phyloP scores from a whole-genome alignment of 2,329 filamentous ascomycete genomes.

The Calonectria montana region DNA sequence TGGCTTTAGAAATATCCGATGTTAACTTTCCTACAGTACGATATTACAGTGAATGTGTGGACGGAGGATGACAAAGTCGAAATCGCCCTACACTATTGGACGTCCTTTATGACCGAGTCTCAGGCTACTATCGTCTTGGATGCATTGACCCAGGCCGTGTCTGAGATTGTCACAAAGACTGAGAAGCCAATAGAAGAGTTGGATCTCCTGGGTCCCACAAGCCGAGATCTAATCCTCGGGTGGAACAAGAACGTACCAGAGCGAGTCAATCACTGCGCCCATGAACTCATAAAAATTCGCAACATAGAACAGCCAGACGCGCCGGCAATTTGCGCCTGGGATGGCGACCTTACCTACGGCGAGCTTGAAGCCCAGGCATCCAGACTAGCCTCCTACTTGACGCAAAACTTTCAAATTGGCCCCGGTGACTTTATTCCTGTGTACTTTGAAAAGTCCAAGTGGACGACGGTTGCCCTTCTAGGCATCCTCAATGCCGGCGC shows the following conservation, averaged over 20 bases:
- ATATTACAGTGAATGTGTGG: constrained; percentile 37
- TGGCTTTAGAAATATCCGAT: constrained; percentile 22
- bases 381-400: neutral
- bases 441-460: neutral
- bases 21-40: neutral
- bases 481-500: neutral
- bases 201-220: constrained; percentile 26
- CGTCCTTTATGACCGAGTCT: constrained; percentile 31
- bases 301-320: constrained; percentile 43
- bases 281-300: constrained; percentile 52
- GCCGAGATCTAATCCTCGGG: neutral
- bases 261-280: constrained; percentile 47
- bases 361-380: constrained; percentile 43
- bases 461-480: neutral
- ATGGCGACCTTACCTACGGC: constrained; percentile 50
- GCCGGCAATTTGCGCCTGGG: constrained; percentile 58
- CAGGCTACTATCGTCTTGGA: constrained; percentile 35
- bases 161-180: constrained; percentile 9
- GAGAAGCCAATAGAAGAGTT: constrained; percentile 27
- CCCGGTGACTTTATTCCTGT: neutral
- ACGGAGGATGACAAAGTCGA: constrained; percentile 37
- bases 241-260: constrained; percentile 42
- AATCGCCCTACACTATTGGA: constrained; percentile 38
- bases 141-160: constrained; percentile 31
- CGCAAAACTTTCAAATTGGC: neutral